Evolutionary conservation across 202 grass and related monocot species (phyloP).

Genomic region (Panicum hallii): DNA sequence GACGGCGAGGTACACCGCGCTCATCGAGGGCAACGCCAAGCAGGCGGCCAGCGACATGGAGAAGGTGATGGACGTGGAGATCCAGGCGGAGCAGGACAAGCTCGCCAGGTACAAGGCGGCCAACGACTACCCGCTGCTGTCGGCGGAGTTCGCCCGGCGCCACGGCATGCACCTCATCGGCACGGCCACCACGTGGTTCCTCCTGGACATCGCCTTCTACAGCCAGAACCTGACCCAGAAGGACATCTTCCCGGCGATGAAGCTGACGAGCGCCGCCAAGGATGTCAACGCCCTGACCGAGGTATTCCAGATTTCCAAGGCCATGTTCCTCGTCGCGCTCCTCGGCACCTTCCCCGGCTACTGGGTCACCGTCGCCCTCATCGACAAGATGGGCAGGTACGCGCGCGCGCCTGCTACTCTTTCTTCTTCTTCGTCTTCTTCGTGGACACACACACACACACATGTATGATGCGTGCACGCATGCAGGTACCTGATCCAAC

Average conservation of each 20-base stretch:
- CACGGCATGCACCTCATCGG: slow-evolving; percentile 65
- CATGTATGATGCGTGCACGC: too few relatives aligned
- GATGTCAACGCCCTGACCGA: slow-evolving; percentile 56
- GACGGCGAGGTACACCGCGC: slow-evolving; percentile 66
- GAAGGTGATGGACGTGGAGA: slow-evolving; percentile 49
- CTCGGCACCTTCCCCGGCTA: slow-evolving; percentile 64
- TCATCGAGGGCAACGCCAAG: slow-evolving; percentile 63
- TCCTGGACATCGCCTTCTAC: slow-evolving; percentile 81
- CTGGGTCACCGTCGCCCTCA: slow-evolving; percentile 78
- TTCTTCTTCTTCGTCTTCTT: too few relatives aligned
- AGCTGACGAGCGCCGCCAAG: slow-evolving; percentile 40
- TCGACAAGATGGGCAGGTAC: slow-evolving; percentile 65
- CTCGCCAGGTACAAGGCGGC: slow-evolving; percentile 36
- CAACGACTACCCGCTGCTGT: slow-evolving; percentile 55
- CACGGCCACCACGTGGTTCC: slow-evolving; percentile 68
- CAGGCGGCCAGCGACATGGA: slow-evolving; percentile 59
- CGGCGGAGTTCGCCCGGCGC: slow-evolving; percentile 44
- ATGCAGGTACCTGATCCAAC: slow-evolving; percentile 50
- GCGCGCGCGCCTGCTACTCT: too few relatives aligned
- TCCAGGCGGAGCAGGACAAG: slow-evolving; percentile 44
- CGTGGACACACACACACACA: too few relatives aligned
- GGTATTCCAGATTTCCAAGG: slow-evolving; percentile 58
- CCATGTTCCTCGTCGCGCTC: slow-evolving; percentile 63
- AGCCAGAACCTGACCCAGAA: slow-evolving; percentile 72
- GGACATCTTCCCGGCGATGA: slow-evolving; percentile 62